Conservation (phyloP, 164 flowering plant species). For the Warburgia ugandensis region DNA sequence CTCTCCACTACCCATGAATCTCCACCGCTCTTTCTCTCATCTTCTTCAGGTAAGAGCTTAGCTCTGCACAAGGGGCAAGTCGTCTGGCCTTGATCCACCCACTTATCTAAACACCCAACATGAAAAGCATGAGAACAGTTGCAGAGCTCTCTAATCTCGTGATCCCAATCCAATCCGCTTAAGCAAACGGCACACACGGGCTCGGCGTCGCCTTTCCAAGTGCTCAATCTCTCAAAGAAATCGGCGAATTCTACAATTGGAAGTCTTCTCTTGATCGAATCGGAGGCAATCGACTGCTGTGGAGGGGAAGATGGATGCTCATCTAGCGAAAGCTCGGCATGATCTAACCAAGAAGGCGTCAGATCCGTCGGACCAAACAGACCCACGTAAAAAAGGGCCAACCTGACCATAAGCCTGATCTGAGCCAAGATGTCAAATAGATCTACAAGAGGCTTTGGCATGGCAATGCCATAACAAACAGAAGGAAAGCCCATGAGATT, state of each 20-base stretch:
- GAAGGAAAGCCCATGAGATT: constrained; percentile 13
- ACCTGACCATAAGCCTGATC: constrained; percentile 6
- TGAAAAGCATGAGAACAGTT: constrained; percentile 31
- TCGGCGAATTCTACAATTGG: constrained; percentile 2
- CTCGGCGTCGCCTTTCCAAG: too few relatives aligned
- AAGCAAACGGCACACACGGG: constrained; percentile 22
- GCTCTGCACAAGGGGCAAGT: constrained; percentile 35
- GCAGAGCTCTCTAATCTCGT: constrained; percentile 24
- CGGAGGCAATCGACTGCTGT: background rate
- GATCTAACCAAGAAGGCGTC: background rate
- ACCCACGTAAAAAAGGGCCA: constrained; percentile 7
- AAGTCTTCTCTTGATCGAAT: constrained; percentile 5
- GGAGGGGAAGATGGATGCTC: background rate
- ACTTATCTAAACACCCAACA: constrained; percentile 30
- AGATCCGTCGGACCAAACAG: constrained; percentile 5
- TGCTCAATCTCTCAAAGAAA: background rate
- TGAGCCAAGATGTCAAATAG: constrained; percentile 2
- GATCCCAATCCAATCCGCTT: constrained; percentile 11
- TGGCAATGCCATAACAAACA: background rate
- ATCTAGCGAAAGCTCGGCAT: too few relatives aligned
- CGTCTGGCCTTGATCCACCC: constrained; percentile 25
- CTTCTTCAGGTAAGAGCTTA: constrained; percentile 14
- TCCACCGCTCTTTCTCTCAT: background rate
- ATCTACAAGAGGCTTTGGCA: constrained; percentile 1
- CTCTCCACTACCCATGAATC: constrained; percentile 15